Evolutionary conservation across 352 stramenopile genomes (phyloP), one percentile per base, ranked within the genome.

Genomic region (Pythium sukuiense): DNA sequence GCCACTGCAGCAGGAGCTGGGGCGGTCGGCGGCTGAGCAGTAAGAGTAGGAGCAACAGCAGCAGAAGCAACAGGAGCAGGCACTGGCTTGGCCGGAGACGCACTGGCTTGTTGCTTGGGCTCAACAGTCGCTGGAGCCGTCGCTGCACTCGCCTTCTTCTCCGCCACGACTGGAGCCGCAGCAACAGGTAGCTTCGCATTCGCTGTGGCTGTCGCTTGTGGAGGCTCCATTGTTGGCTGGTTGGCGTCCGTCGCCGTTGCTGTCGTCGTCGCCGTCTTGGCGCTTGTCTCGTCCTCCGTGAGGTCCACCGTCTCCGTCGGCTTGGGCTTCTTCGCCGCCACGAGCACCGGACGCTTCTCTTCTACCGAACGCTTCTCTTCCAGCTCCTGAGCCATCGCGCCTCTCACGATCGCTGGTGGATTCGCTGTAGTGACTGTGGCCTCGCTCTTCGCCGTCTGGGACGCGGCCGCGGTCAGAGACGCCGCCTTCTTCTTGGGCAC

Each of bases 251-350:
- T 13, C 14, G 41, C 41, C 7, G 7, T 49, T 0, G 41, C 4
- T 13, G 39, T 27, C 16, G 16, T 49, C 7, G 39, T 49, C 7
- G 41, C 16, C 5, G 41, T 49, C 41, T 14, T 26, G 41, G 16
- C 20, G 20, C 20, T 46, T 2, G 39, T n/a, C 27, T 35, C 48
- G 20, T 54, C 59, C 16, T 12, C 49, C 26, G 61, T 67, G 1
- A 67, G 43, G 35, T 62, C 53, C 39, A 67, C 53, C 11, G 53
- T 62, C 12, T 67, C 46, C 8, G 39, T 4, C 12, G 12, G 46
- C 16, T 52, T 37, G 12, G 24, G 43, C 32, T 41, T 20, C 1
- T 20, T 6, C 4, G 45, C 18, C 9, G 30, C 41, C 7, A 32
- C 30, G n/a, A 24, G 32, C 27, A 48, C n/a, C 14, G 30, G 18